Evolutionary conservation across 2,329 filamentous ascomycete species (phyloP).

Genomic region (Zymoseptoria pseudotritici): DNA sequence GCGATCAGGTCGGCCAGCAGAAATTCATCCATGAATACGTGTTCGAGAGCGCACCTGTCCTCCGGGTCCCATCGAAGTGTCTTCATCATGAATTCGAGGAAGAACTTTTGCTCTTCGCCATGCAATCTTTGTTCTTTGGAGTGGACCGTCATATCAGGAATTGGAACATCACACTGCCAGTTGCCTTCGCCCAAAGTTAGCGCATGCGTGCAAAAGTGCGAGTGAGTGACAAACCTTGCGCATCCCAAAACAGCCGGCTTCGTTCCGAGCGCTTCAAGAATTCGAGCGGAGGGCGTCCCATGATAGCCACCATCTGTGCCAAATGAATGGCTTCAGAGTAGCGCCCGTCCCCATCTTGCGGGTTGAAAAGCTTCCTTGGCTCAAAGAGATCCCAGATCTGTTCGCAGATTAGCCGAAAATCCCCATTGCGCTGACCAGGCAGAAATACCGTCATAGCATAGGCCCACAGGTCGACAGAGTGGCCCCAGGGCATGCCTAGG

Average conservation of each 20-base stretch:
- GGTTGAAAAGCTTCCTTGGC: constrained; percentile 27
- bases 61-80: constrained; percentile 33
- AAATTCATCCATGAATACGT: constrained; percentile 20
- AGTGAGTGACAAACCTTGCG: background rate
- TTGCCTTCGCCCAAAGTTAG: constrained; percentile 14
- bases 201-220: background rate
- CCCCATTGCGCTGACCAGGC: background rate
- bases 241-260: background rate
- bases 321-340: constrained; percentile 24
- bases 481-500: constrained; percentile 30
- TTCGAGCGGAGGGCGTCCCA: constrained; percentile 15
- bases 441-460: constrained; percentile 32
- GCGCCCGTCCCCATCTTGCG: constrained; percentile 16
- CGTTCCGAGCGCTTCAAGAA: constrained; percentile 7
- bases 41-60: constrained; percentile 17
- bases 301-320: constrained; percentile 19
- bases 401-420: background rate
- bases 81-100: constrained; percentile 29
- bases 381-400: constrained; percentile 35
- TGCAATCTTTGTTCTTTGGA: constrained; percentile 19
- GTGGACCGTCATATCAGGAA: constrained; percentile 25
- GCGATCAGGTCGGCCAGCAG: constrained; percentile 20
- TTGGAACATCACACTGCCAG: constrained; percentile 25
- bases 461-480: constrained; percentile 34
- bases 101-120: constrained; percentile 26